phyloP scores from a whole-genome alignment of 2,329 filamentous ascomycete genomes.

The Davidsoniella virescens region DNA sequence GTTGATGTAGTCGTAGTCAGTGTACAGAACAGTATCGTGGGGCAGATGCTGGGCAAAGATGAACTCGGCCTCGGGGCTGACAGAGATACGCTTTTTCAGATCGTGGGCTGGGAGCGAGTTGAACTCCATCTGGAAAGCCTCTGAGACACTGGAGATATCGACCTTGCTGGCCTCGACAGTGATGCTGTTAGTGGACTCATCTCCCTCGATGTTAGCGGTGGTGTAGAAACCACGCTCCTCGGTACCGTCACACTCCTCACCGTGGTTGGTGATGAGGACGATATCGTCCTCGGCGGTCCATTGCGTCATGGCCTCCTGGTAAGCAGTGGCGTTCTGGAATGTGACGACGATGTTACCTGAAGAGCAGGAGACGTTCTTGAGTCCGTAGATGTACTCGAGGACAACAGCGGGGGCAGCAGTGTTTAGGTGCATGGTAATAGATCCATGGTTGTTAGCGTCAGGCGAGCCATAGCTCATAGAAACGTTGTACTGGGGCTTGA shows the following conservation, averaged over 20 bases:
- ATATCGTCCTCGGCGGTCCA: slow-evolving; percentile 16
- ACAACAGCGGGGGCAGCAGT: slow-evolving; percentile 16
- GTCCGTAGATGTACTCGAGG: slow-evolving; percentile 14
- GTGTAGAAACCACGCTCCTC: slow-evolving; percentile 26
- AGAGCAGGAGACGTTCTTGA: slow-evolving; percentile 14
- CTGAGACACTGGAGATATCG: slow-evolving; percentile 19
- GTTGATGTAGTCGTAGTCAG: slow-evolving; percentile 19
- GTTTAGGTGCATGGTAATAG: slow-evolving; percentile 16
- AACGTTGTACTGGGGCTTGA: slow-evolving; percentile 1
- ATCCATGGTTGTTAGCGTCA: slow-evolving; percentile 12
- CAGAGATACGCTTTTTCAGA: slow-evolving; percentile 17
- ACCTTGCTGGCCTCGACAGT: slow-evolving; percentile 20
- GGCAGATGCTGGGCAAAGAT: slow-evolving; percentile 12
- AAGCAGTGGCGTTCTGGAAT: slow-evolving; percentile 13
- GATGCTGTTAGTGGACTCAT: slow-evolving; percentile 16
- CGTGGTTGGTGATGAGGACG: slow-evolving; percentile 27
- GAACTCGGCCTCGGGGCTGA: slow-evolving; percentile 16
- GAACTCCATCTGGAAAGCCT: slow-evolving; percentile 16
- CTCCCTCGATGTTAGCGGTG: slow-evolving; percentile 18
- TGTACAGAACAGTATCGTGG: slow-evolving; percentile 19
- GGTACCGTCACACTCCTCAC: slow-evolving; percentile 25
- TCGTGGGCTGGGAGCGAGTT: slow-evolving; percentile 16
- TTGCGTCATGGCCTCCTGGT: slow-evolving; percentile 14
- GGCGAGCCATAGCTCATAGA: slow-evolving; percentile 13
- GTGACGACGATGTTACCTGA: slow-evolving; percentile 14